Evolutionary conservation across 2,329 filamentous ascomycete species (phyloP).

Genomic region (Hypoxylon sp.): DNA sequence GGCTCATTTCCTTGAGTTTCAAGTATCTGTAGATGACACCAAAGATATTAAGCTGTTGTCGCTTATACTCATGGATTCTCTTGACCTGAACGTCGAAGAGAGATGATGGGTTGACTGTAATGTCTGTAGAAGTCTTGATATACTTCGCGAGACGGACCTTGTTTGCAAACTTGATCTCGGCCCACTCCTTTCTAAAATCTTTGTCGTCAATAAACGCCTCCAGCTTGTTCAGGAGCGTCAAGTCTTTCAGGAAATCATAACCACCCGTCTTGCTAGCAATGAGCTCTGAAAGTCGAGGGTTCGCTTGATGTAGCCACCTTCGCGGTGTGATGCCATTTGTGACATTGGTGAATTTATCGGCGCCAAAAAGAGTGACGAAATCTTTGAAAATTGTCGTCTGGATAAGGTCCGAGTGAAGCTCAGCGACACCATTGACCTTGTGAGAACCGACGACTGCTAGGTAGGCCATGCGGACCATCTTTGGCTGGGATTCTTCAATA

Average conservation of each 20-base stretch:
- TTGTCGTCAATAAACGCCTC: slow-evolving; percentile 89
- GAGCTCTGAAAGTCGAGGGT: slow-evolving; percentile 90
- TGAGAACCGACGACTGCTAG: slow-evolving; percentile 96
- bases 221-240: slow-evolving; percentile 87
- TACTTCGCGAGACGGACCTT: slow-evolving; percentile 93
- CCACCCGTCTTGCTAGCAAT: slow-evolving; percentile 92
- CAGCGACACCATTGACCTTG: slow-evolving; percentile 98
- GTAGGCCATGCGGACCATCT: slow-evolving; percentile 98
- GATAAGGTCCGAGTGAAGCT: slow-evolving; percentile 97
- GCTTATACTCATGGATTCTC: slow-evolving; percentile 99
- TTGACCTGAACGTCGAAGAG: slow-evolving; percentile 99
- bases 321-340: slow-evolving; percentile 98
- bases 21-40: slow-evolving; percentile 97
- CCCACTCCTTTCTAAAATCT: slow-evolving; percentile 93
- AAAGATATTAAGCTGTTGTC: slow-evolving; percentile 98
- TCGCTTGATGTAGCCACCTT: slow-evolving; percentile 97
- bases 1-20: slow-evolving; percentile 85
- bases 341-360: slow-evolving; percentile 98
- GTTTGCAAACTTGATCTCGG: slow-evolving; percentile 96
- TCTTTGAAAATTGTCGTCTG: slow-evolving; percentile 99
- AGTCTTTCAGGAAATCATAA: slow-evolving; percentile 88
- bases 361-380: slow-evolving; percentile 94
- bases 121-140: slow-evolving; percentile 85
- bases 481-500: slow-evolving; percentile 95
- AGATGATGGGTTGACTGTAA: slow-evolving; percentile 87